Base-by-base conservation (phyloP, 129 eudicot genomes). In the Pseudognaphalium luteoalbum region DNA sequence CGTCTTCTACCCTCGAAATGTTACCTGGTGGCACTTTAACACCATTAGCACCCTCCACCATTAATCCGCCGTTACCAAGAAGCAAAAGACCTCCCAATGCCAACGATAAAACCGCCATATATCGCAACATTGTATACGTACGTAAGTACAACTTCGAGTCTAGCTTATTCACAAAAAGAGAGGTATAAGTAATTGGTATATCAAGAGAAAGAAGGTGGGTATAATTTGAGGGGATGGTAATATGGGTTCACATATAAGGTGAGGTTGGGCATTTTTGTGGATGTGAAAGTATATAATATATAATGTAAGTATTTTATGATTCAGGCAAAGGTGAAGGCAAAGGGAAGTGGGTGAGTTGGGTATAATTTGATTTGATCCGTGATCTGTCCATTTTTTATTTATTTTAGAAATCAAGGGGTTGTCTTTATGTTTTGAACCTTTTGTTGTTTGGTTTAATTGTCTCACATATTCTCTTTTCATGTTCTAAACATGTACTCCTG, bases 1-100 rank as follows among this genome's bases (percentile, higher is more conserved):
- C 97, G 85, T 95, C 97, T 69, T 86, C 97, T 15, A 88, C 96
- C 80, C 82, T 80, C 1, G 99, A 95, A 37, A 86, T 88, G 78
- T 87, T 91, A 7, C 87, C 64, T 47, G 14, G 54, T 14, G 60
- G 92, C 34, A 90, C 91, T 44, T 86, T 86, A 34, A 91, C 96
- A 30, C 68, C 33, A 2, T 47, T 47, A 42, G 79, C 84, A 1
- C 80, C 90, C 65, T 82, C 78, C 32, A 71, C 85, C 70, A 28
- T 42, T 14, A 47, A 47, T 42, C 76, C 83, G 14, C 70, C 70
- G 0, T 56, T 37, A 68, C 81, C 81, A 21, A 58, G 70, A 61
- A 80, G 64, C 57, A 80, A 68, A 66, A 80, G 64, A 15, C 75
- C 56, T n/a, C 75, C 70, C 75, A 80, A 73, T 14, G 70, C 72